Evolutionary conservation across 371 early-diverging fungal species (phyloP), one percentile per base, ranked within the genome.

Genomic region (Nematocida sp.): DNA sequence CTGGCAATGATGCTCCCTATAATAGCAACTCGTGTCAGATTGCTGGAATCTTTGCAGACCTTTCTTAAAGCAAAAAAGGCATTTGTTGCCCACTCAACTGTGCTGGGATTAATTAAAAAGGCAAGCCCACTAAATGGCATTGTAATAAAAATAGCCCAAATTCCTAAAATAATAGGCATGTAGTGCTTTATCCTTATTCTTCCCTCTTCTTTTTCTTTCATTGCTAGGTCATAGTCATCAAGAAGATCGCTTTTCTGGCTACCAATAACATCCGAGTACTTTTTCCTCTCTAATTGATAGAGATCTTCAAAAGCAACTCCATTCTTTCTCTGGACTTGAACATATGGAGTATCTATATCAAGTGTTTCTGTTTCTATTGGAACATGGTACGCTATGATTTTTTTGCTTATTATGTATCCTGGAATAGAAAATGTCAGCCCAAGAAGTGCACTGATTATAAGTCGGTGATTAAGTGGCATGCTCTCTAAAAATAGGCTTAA

Each of bases 141-240:
- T 33, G 64, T 64, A 6, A 64, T 45, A 11, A 64, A 27, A 6
- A 64, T 42, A 6, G 64, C 64, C 64, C 64, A 64, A 33, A 45
- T 18, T n/a, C 42, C 7, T 6, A 64, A 42, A 42, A 64, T 27
- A 11, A 64, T 13, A 6, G 64, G 64, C 33, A 64, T 33, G 45
- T 20, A 20, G 39, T 33, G 7, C 64, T 64, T 64, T 64, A 64
- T 64, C 42, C 42, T 42, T 15, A 11, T 45, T 45, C 13, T 42
- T 7, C 64, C 45, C 13, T 7, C 42, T 13, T 45, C 13, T 42
- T 45, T 39, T 42, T 42, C n/a, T 64, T 44, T 5, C 42, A 64
- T 6, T 13, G 45, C 44, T 20, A 1, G 0, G 13, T 18, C 27
- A 44, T 33, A 64, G 0, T 33, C 42, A 11, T 7, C 39, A 18